Evolutionary conservation across 192 early-diverging fungal species (phyloP).

Genomic region (Coemansia sp.): DNA sequence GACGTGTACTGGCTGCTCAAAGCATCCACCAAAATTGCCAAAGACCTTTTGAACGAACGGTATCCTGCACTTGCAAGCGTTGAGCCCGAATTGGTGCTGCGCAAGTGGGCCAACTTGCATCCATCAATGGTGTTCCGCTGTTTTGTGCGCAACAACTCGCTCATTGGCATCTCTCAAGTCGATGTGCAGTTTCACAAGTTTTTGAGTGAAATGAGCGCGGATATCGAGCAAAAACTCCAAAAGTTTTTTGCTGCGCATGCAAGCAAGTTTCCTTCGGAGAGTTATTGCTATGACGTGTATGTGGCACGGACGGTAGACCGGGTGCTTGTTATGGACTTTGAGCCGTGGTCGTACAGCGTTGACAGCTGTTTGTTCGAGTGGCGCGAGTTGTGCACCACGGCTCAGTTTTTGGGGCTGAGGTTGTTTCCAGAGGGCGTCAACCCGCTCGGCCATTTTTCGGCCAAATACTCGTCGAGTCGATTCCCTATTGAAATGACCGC

Average conservation of each 20-base stretch:
- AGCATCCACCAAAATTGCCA: constrained; percentile 84
- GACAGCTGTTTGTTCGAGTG: constrained; percentile 84
- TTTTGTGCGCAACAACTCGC: constrained; percentile 72
- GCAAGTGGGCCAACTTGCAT: constrained; percentile 86
- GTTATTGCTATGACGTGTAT: constrained; percentile 92
- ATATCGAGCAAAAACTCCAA: constrained; percentile 59
- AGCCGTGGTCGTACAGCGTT: constrained; percentile 77
- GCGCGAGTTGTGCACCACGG: constrained; percentile 58
- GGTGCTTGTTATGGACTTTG: constrained; percentile 88
- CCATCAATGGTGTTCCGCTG: constrained; percentile 96
- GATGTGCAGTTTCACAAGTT: constrained; percentile 87
- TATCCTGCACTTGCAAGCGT: constrained; percentile 52
- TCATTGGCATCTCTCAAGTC: constrained; percentile 85
- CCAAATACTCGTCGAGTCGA: constrained; percentile 43
- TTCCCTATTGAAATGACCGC: constrained; percentile 47
- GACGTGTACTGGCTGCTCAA: constrained; percentile 92
- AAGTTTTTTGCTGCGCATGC: constrained; percentile 71
- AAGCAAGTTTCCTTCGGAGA: constrained; percentile 59
- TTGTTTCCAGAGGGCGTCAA: constrained; percentile 46
- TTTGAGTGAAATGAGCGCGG: constrained; percentile 60
- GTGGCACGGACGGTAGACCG: constrained; percentile 60
- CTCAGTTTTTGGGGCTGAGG: constrained; percentile 20
- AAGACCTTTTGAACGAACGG: constrained; percentile 78
- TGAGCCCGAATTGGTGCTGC: constrained; percentile 72
- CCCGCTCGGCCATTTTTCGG: constrained; percentile 35